Conservation (phyloP, 345 rosid genomes). For the Rhizophora mangle region DNA sequence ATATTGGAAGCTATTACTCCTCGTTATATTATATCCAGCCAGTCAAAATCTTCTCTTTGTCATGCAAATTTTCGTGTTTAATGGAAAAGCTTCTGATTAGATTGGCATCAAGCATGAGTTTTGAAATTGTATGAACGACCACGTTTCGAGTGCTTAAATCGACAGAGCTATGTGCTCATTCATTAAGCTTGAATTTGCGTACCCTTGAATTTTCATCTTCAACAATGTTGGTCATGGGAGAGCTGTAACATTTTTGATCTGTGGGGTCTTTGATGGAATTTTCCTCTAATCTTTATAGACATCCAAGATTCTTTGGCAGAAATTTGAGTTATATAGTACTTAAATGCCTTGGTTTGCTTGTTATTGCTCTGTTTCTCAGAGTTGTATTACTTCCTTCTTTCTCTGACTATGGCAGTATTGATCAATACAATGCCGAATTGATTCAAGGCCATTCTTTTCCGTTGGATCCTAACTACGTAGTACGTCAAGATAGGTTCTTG, state of each 20-base stretch:
- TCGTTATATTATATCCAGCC: too few relatives aligned
- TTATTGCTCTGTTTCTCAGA: background rate
- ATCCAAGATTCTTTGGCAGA: background rate
- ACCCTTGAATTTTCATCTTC: background rate
- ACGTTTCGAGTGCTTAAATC: background rate
- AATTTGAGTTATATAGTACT: background rate
- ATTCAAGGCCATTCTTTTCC: slow-evolving; percentile 20
- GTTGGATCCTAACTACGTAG: slow-evolving; percentile 30
- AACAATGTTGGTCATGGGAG: background rate
- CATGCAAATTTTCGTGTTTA: background rate
- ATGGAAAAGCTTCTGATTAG: background rate
- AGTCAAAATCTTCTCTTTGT: background rate
- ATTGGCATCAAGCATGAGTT: background rate
- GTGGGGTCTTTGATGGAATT: too few relatives aligned
- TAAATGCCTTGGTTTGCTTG: background rate
- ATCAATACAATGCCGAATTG: slow-evolving; percentile 19
- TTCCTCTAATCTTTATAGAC: too few relatives aligned
- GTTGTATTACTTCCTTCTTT: background rate
- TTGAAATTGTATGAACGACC: background rate
- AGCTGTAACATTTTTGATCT: too few relatives aligned
- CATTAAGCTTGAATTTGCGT: background rate
- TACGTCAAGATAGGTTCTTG: slow-evolving; percentile 62
- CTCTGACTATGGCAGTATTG: slow-evolving; percentile 20
- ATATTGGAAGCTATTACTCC: too few relatives aligned
- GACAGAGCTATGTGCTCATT: background rate